Conservation (phyloP, 2,329 filamentous ascomycete genomes). For the Ophiostoma quercus region DNA sequence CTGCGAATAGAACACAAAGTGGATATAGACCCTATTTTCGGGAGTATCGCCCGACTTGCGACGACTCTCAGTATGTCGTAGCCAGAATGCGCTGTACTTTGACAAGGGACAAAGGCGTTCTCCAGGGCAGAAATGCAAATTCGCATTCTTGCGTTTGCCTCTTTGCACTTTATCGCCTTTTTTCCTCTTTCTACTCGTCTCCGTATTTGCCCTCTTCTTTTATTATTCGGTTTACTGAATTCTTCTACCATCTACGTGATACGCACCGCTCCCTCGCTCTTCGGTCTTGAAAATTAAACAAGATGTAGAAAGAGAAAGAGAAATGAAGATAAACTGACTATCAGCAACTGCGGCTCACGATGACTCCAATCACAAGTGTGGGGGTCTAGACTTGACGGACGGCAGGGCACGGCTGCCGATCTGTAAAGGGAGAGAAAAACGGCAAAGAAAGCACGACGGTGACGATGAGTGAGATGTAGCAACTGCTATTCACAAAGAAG, state of each 20-base stretch:
- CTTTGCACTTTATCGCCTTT: background rate
- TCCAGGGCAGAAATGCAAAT: constrained; percentile 4
- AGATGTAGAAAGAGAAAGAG: background rate
- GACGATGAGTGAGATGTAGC: background rate
- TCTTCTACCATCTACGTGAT: background rate
- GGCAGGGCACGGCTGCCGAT: constrained; percentile 18
- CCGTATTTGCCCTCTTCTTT: background rate
- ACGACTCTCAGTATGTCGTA: background rate
- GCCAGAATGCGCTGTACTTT: background rate
- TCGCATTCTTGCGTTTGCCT: background rate
- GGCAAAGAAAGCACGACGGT: background rate
- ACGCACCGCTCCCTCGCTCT: background rate
- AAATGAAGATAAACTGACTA: background rate
- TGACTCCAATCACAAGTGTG: constrained; percentile 17
- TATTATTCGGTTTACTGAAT: background rate
- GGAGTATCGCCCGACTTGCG: background rate
- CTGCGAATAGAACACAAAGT: background rate
- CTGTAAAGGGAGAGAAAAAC: constrained; percentile 5
- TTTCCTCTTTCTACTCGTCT: background rate
- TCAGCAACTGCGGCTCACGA: constrained; percentile 13
- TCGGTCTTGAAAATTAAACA: background rate
- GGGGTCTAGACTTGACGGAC: constrained; percentile 11
- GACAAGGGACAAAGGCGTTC: background rate
- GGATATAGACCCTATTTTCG: constrained; percentile 9
- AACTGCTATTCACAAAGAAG: no score